Conservation (phyloP, 345 rosid genomes). For the Acer yangbiense region DNA sequence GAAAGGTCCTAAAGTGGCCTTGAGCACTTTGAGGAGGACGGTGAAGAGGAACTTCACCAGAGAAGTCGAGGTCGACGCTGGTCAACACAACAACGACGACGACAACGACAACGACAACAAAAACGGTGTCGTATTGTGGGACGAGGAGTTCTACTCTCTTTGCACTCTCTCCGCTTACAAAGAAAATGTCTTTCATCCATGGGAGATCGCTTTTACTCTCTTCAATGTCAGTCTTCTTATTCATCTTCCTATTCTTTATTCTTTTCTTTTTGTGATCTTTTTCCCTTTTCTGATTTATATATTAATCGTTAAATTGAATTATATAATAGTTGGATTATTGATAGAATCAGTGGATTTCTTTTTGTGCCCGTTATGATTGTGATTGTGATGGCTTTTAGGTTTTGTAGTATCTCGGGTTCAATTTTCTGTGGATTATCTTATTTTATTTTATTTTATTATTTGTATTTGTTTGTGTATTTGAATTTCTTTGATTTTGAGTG, state of each 20-base stretch:
- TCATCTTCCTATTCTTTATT: neutral
- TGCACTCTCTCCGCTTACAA: constrained; percentile 75
- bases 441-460: neutral
- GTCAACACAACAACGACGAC: neutral
- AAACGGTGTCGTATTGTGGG: constrained; percentile 68
- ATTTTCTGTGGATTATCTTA: neutral
- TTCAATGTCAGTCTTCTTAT: constrained; percentile 60
- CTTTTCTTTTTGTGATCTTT: neutral
- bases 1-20: constrained; percentile 89
- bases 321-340: neutral
- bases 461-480: neutral
- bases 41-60: constrained; percentile 87
- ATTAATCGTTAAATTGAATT: neutral
- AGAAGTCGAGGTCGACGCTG: constrained; percentile 42
- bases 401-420: neutral
- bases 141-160: constrained; percentile 75
- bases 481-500: neutral
- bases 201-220: constrained; percentile 92
- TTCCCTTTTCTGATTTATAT: neutral
- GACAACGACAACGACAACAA: neutral
- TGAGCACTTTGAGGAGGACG: constrained; percentile 70
- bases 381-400: neutral
- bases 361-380: neutral
- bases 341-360: neutral
- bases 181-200: constrained; percentile 76